Conservation (phyloP, 1,284 basidiomycete species). For the Mycosarcoma mackinlayi region DNA sequence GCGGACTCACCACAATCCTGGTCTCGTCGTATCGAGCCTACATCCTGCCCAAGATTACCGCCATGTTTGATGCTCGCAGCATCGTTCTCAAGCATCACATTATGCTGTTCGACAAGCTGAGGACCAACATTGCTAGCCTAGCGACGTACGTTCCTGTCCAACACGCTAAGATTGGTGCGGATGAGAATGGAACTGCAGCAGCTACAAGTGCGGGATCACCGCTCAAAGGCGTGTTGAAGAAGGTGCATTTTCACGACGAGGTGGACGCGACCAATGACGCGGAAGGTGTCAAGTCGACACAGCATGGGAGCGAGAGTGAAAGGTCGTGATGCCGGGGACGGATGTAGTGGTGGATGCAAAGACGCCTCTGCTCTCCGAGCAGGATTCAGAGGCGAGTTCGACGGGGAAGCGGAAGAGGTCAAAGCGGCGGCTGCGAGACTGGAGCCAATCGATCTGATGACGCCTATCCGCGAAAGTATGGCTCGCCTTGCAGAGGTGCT, state of each 20-base stretch:
- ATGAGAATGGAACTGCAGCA: neutral
- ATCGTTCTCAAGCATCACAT: conserved; percentile 54
- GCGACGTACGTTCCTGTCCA: conserved; percentile 35
- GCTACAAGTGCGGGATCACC: conserved; percentile 4
- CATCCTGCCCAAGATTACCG: conserved; percentile 56
- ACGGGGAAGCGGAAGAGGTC: conserved; percentile 5
- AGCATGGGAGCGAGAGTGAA: conserved; percentile 24
- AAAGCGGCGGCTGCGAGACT: conserved; percentile 15
- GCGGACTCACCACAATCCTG: conserved; percentile 51
- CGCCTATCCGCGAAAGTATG: conserved; percentile 54
- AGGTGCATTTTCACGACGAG: conserved; percentile 58
- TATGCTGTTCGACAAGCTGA: conserved; percentile 48
- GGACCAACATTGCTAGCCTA: conserved; percentile 23
- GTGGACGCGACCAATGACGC: conserved; percentile 13
- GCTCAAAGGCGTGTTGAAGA: conserved; percentile 51
- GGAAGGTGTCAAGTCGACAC: conserved; percentile 37
- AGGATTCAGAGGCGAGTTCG: conserved; percentile 14
- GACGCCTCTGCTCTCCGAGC: conserved; percentile 23
- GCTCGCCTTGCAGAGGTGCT: conserved; percentile 46
- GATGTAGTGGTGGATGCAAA: conserved; percentile 45
- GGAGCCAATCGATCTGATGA: conserved; percentile 58
- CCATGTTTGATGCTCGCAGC: conserved; percentile 55
- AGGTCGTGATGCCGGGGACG: conserved; percentile 33
- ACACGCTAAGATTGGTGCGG: conserved; percentile 7
- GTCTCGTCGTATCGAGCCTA: conserved; percentile 58